Evolutionary conservation across 2,329 filamentous ascomycete genomes (phyloP).

Genomic region (Fusarium sacchari): DNA sequence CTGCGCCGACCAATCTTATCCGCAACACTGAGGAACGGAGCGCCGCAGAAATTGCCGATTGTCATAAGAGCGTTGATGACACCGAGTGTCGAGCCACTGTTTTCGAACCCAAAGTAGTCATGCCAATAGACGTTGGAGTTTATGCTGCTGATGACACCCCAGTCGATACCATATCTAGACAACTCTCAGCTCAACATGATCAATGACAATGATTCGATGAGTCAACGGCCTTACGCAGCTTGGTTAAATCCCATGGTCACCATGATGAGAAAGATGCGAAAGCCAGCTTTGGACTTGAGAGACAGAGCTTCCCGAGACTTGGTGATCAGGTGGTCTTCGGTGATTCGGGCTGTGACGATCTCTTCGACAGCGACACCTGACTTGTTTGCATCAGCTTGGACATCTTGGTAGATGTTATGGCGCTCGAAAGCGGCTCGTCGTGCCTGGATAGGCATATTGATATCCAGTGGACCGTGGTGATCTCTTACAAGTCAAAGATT

Average conservation of each 20-base stretch:
- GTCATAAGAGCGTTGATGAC: conserved; percentile 41
- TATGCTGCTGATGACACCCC: conserved; percentile 40
- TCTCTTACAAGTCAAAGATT: background rate
- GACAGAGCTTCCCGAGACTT: conserved; percentile 29
- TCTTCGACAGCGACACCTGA: conserved; percentile 35
- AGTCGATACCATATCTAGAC: conserved; percentile 36
- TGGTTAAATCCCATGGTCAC: conserved; percentile 26
- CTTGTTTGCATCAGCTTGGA: conserved; percentile 31
- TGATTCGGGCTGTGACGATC: conserved; percentile 34
- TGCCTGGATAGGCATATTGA: background rate
- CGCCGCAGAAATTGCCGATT: conserved; percentile 38
- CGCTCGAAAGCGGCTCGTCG: conserved; percentile 6
- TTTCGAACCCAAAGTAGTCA: conserved; percentile 35
- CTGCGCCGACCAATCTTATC: conserved; percentile 38
- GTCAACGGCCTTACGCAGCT: conserved; percentile 2
- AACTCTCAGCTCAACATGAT: background rate
- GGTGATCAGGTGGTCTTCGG: conserved; percentile 34
- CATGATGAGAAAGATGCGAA: conserved; percentile 35
- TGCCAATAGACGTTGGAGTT: conserved; percentile 39
- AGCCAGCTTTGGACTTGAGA: conserved; percentile 29
- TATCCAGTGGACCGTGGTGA: background rate
- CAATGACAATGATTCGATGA: too few species aligned
- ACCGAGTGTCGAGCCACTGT: conserved; percentile 30
- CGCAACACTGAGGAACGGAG: conserved; percentile 31
- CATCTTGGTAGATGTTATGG: conserved; percentile 30